Evolutionary conservation across 768 basidiomycete genomes (phyloP).

Genomic region (Boletellus sp.): DNA sequence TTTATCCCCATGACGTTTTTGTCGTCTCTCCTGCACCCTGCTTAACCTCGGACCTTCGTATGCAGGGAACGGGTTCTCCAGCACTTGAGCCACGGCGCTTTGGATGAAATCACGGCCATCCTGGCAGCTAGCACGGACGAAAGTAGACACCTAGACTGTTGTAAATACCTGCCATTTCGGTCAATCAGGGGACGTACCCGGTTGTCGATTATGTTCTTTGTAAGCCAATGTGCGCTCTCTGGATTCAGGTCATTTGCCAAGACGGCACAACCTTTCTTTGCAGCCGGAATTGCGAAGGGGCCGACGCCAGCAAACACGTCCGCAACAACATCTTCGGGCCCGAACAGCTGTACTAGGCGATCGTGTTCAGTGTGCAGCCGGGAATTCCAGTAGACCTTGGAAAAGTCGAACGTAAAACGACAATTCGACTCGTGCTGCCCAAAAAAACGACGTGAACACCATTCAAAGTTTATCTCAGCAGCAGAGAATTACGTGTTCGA

Average conservation of each 20-base stretch:
- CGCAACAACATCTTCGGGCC: slow-evolving; percentile 73
- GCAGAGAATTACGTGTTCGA: slow-evolving; percentile 69
- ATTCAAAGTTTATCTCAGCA: not conserved
- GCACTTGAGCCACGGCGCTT: slow-evolving; percentile 46
- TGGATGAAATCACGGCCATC: slow-evolving; percentile 89
- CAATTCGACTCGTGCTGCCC: slow-evolving; percentile 79
- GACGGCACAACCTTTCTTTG: slow-evolving; percentile 85
- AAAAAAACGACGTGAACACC: slow-evolving; percentile 1
- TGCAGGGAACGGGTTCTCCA: slow-evolving; percentile 64
- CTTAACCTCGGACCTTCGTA: slow-evolving; percentile 43
- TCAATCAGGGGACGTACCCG: slow-evolving; percentile 46
- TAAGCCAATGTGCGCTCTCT: slow-evolving; percentile 72
- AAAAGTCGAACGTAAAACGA: slow-evolving; percentile 90
- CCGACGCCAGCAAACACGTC: slow-evolving; percentile 98
- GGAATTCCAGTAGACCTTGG: slow-evolving; percentile 97
- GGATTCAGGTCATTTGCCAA: slow-evolving; percentile 96
- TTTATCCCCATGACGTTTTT: slow-evolving; percentile 38
- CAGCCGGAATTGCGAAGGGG: slow-evolving; percentile 92
- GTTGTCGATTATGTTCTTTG: slow-evolving; percentile 70
- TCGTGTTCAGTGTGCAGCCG: slow-evolving; percentile 89
- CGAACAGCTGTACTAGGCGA: slow-evolving; percentile 72
- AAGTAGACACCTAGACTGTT: slow-evolving; percentile 50
- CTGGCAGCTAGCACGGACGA: slow-evolving; percentile 69
- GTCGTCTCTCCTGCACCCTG: slow-evolving; percentile 40
- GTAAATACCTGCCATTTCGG: slow-evolving; percentile 1